Percentiles rank a stretch among this genome's conserved stretches.
Conservation (phyloP, 2,329 filamentous ascomycete species). For the Trichophyton simii region DNA sequence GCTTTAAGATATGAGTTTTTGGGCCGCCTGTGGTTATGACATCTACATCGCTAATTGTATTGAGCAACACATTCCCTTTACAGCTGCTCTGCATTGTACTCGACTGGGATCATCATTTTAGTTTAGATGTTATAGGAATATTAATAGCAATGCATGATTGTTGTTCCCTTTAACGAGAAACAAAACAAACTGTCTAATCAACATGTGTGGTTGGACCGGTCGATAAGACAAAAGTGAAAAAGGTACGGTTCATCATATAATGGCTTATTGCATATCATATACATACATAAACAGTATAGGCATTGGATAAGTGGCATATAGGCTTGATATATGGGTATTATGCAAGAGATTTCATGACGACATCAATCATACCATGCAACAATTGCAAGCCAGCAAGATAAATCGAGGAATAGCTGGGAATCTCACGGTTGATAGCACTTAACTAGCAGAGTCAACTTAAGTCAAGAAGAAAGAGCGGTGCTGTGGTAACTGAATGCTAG, state of each 20-base stretch:
- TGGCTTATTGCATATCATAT: background rate
- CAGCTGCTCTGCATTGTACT: background rate
- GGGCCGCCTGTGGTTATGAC: slow-evolving; percentile 30
- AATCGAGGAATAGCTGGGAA: background rate
- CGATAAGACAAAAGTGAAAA: background rate
- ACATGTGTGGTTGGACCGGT: background rate
- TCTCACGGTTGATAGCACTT: background rate
- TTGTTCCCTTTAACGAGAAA: background rate
- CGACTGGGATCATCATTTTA: background rate
- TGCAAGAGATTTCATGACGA: background rate
- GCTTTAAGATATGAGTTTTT: slow-evolving; percentile 18
- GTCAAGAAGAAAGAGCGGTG: background rate
- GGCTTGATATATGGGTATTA: background rate
- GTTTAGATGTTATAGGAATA: background rate
- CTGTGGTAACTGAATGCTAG: background rate
- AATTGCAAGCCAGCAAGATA: background rate
- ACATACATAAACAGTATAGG: background rate
- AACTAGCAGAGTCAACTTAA: background rate
- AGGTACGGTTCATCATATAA: background rate
- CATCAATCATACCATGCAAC: background rate
- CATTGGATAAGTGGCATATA: background rate
- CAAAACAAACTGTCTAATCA: background rate
- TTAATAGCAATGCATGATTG: background rate
- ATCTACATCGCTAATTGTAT: slow-evolving; percentile 9
- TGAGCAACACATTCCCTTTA: background rate